Percentiles rank a stretch among this genome's conserved stretches.
These are phyloP conservation scores for Epichloe gansuensis DNA, from an alignment of 2,329 filamentous ascomycete genomes.

Conservation along the genomic window DNA sequence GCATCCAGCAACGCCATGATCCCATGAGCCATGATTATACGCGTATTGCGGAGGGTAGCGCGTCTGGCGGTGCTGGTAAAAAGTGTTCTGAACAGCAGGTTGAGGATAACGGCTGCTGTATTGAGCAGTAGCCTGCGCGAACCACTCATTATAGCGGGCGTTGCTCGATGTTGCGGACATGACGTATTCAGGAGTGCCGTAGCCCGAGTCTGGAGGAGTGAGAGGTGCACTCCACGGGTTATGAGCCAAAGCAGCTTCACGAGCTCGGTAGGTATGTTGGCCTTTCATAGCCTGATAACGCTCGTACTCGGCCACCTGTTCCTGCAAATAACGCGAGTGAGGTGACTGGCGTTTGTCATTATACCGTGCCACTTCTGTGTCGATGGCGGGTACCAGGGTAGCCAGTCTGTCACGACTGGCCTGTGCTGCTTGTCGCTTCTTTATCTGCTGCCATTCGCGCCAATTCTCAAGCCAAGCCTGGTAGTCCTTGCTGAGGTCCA, in stretches of 20 bases:
- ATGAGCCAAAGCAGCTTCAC: slow-evolving; percentile 32
- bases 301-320: slow-evolving; percentile 43
- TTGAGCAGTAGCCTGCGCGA: slow-evolving; percentile 30
- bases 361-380: slow-evolving; percentile 28
- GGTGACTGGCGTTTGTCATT: slow-evolving; percentile 26
- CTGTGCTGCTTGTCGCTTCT: slow-evolving; percentile 38
- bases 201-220: slow-evolving; percentile 48
- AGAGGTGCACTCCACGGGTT: slow-evolving; percentile 37
- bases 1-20: slow-evolving; percentile 37
- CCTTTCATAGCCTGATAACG: slow-evolving; percentile 33
- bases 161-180: slow-evolving; percentile 43
- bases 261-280: slow-evolving; percentile 28
- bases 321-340: slow-evolving; percentile 36
- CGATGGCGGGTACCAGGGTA: slow-evolving; percentile 34
- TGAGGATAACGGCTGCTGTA: slow-evolving; percentile 34
- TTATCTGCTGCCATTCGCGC: slow-evolving; percentile 42
- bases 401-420: slow-evolving; percentile 37
- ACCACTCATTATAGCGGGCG: slow-evolving; percentile 45
- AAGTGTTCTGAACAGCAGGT: slow-evolving; percentile 25
- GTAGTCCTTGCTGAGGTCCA: slow-evolving; percentile 61
- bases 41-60: slow-evolving; percentile 31
- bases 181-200: slow-evolving; percentile 46
- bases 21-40: slow-evolving; percentile 37
- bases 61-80: slow-evolving; percentile 28
- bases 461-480: slow-evolving; percentile 49